Conservation (phyloP, 2,329 filamentous ascomycete species). For the Diaporthe citrichinensis region DNA sequence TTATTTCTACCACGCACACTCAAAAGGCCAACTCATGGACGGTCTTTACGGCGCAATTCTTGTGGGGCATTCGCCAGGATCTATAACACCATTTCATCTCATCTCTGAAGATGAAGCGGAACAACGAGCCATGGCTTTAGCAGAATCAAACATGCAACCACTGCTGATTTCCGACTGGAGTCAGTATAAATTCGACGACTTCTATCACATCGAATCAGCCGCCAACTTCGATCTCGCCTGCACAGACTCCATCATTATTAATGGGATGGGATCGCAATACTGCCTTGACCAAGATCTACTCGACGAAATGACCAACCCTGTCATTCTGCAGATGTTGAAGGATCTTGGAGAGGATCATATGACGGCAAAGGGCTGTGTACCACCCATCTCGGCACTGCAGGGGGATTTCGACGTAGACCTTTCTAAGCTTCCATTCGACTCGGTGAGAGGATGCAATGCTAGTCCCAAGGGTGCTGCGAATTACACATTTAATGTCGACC, state of each 20-base stretch:
- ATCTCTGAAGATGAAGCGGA: background rate
- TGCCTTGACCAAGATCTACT: background rate
- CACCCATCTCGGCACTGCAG: slow-evolving; percentile 12
- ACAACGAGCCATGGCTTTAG: background rate
- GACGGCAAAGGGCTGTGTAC: slow-evolving; percentile 3
- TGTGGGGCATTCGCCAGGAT: background rate
- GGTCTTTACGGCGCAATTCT: slow-evolving; percentile 8
- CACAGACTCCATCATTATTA: slow-evolving; percentile 16
- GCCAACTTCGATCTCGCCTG: slow-evolving; percentile 16
- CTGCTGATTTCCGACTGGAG: slow-evolving; percentile 6
- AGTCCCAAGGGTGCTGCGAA: background rate
- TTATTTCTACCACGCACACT: slow-evolving; percentile 13
- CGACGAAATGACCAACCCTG: background rate
- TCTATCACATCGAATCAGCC: slow-evolving; percentile 6
- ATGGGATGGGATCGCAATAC: slow-evolving; percentile 6
- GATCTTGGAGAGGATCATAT: slow-evolving; percentile 13
- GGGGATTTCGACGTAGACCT: slow-evolving; percentile 14
- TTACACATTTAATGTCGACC: slow-evolving; percentile 3
- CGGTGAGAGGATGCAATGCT: background rate
- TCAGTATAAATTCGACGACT: slow-evolving; percentile 3
- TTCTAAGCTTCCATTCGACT: slow-evolving; percentile 5
- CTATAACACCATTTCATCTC: background rate
- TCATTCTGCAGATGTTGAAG: slow-evolving; percentile 15
- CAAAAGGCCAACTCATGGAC: slow-evolving; percentile 10
- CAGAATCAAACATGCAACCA: slow-evolving; percentile 14